Percentiles rank a stretch among this genome's conserved stretches.
phyloP scores from a whole-genome alignment of 306 rosid species.

The Sophora flavescens region DNA sequence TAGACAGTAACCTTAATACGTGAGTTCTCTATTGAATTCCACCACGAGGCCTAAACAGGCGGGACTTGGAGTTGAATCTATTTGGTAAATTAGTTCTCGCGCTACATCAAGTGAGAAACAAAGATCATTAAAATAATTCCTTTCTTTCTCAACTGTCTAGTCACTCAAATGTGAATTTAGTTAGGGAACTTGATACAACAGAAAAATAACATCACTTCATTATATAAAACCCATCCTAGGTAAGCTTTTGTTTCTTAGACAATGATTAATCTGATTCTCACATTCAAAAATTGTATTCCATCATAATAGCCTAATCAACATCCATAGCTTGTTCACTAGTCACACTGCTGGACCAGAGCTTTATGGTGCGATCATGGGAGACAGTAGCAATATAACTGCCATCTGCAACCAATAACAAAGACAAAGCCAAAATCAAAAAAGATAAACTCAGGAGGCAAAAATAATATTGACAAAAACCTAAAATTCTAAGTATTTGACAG shows the following conservation, averaged over 20 bases:
- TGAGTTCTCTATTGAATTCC: too few species aligned
- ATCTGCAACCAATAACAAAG: constrained; percentile 61
- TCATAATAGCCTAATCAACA: constrained; percentile 55
- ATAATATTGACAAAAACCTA: constrained; percentile 26
- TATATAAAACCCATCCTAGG: too few species aligned
- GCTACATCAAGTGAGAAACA: not conserved
- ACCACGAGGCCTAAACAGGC: too few species aligned
- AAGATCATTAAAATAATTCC: not conserved
- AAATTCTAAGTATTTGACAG: constrained; percentile 20
- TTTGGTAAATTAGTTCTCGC: too few species aligned
- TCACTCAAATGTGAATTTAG: constrained; percentile 11
- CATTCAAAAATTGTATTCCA: too few species aligned
- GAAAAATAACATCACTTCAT: not conserved
- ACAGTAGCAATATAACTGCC: constrained; percentile 79
- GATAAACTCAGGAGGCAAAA: not conserved
- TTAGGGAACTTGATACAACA: not conserved
- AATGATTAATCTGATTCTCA: too few species aligned
- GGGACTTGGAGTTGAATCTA: too few species aligned
- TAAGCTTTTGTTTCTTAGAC: too few species aligned
- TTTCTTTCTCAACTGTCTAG: not conserved
- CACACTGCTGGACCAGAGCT: constrained; percentile 76
- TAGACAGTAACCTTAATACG: too few species aligned
- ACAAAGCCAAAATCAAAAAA: constrained; percentile 40
- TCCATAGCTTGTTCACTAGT: constrained; percentile 68
- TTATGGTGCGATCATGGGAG: constrained; percentile 83